Evolutionary conservation across 441 rosid species (phyloP).

Genomic region (Erodium trifolium): DNA sequence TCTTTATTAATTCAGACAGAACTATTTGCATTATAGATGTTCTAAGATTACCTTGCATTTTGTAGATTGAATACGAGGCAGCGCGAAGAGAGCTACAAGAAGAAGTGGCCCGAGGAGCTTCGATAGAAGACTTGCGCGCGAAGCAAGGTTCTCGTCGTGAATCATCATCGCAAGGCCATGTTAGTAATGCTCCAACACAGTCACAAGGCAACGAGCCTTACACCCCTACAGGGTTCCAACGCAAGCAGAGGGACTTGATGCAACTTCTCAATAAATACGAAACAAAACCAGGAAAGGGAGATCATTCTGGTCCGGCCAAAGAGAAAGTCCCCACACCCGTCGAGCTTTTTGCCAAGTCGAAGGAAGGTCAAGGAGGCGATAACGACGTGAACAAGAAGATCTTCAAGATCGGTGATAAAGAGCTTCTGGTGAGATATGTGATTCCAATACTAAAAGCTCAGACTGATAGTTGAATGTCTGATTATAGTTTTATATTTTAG

Average conservation of each 20-base stretch:
- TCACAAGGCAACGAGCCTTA: constrained; percentile 33
- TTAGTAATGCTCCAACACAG: constrained; percentile 49
- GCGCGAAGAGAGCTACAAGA: no score
- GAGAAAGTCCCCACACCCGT: constrained; percentile 47
- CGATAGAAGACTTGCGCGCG: no score
- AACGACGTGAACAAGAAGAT: constrained; percentile 49
- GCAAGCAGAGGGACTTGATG: constrained; percentile 60
- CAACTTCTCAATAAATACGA: constrained; percentile 48
- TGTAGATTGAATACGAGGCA: no score
- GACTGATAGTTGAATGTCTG: no score
- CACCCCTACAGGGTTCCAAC: constrained; percentile 53
- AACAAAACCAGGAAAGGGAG: constrained; percentile 32
- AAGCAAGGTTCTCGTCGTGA: no score
- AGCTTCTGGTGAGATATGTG: constrained; percentile 61
- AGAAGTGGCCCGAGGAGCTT: no score
- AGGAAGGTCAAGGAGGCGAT: constrained; percentile 44
- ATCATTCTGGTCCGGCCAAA: constrained; percentile 26
- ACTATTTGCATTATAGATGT: no score
- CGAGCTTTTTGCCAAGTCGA: constrained; percentile 49
- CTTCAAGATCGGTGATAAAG: constrained; percentile 57
- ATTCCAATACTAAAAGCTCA: not conserved
- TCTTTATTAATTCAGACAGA: no score
- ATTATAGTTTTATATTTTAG: no score
- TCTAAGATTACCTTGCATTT: no score
- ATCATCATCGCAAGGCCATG: no score